Conservation (phyloP, 495 filamentous ascomycete genomes). For the Bacidia rubella region DNA sequence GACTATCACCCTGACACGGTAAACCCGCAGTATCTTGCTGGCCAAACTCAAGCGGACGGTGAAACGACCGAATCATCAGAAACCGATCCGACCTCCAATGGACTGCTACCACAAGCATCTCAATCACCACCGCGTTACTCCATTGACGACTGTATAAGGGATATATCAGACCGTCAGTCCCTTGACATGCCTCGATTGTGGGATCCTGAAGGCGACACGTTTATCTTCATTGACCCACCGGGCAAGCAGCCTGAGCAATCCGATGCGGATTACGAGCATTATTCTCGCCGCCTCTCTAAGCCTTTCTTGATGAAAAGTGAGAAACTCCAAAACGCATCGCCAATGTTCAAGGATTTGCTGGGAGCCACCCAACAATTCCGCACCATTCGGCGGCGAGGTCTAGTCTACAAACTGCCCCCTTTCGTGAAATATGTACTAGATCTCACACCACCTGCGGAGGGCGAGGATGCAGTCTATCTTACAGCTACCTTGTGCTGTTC, state of each 20-base stretch:
- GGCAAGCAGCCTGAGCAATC: constrained; percentile 21
- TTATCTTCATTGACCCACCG: constrained; percentile 38
- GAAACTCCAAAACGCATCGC: constrained; percentile 34
- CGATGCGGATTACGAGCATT: constrained; percentile 8
- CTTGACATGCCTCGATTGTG: constrained; percentile 20
- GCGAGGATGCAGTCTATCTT: constrained; percentile 44
- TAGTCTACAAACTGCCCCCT: constrained; percentile 22
- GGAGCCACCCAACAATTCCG: constrained; percentile 27
- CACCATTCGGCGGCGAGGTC: constrained; percentile 24
- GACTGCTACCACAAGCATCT: background rate
- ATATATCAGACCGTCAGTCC: constrained; percentile 14
- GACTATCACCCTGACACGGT: background rate
- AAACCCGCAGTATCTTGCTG: background rate
- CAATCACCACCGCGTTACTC: background rate
- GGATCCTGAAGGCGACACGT: constrained; percentile 35
- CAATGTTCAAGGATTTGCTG: constrained; percentile 35
- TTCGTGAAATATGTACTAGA: constrained; percentile 46
- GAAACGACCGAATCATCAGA: background rate
- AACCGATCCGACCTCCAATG: background rate
- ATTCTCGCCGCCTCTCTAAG: constrained; percentile 19
- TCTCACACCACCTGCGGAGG: constrained; percentile 44
- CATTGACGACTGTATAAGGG: constrained; percentile 17
- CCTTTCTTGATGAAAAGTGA: constrained; percentile 32
- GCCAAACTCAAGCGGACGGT: background rate
- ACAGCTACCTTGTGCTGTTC: constrained; percentile 46